Evolutionary conservation across 495 filamentous ascomycete genomes (phyloP).

Genomic region (Annulohypoxylon maeteangense): DNA sequence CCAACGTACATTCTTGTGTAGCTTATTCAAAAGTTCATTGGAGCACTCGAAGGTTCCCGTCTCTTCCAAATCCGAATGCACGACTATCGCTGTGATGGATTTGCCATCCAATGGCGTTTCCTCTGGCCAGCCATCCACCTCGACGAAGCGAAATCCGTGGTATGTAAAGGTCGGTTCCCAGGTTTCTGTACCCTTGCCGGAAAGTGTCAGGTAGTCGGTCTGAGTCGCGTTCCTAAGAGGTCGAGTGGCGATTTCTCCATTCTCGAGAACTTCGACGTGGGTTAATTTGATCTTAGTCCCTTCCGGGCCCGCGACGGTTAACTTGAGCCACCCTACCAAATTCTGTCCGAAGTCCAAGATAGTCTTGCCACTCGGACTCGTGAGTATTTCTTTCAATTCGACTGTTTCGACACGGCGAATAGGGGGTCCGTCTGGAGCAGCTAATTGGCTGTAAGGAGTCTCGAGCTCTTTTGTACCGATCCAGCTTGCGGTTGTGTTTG

Average conservation of each 20-base stretch:
- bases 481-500: constrained; percentile 37
- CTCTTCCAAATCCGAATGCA: constrained; percentile 62
- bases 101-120: constrained; percentile 37
- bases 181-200: constrained; percentile 34
- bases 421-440: constrained; percentile 54
- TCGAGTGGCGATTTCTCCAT: constrained; percentile 60
- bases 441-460: constrained; percentile 44
- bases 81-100: constrained; percentile 57
- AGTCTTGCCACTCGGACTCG: constrained; percentile 56
- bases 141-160: constrained; percentile 66
- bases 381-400: constrained; percentile 52
- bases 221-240: constrained; percentile 61
- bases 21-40: constrained; percentile 57
- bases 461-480: constrained; percentile 43
- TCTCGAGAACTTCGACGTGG: constrained; percentile 65
- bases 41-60: constrained; percentile 62
- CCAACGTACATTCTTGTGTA: constrained; percentile 63
- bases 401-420: constrained; percentile 51
- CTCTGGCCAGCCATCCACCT: constrained; percentile 60
- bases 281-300: constrained; percentile 53
- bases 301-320: constrained; percentile 49
- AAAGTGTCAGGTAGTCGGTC: constrained; percentile 55
- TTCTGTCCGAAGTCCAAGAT: constrained; percentile 68
- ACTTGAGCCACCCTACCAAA: constrained; percentile 60
- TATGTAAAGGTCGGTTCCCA: constrained; percentile 64